These are phyloP conservation scores for Ulvella scutata DNA, from an alignment of 139 green algal species.

Conservation along the genomic window DNA sequence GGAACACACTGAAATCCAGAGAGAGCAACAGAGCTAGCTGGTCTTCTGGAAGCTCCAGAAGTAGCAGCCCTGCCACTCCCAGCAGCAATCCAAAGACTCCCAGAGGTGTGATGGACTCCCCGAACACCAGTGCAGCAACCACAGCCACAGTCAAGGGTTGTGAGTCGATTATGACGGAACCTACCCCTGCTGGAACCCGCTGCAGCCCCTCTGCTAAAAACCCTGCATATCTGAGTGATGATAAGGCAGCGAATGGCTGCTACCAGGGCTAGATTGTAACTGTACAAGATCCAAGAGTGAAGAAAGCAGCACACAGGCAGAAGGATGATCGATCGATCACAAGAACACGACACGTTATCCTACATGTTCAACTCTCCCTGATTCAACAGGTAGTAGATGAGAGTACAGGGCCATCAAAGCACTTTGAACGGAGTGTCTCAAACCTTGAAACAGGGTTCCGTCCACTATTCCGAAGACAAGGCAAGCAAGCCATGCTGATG, in stretches of 20 bases:
- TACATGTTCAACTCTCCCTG: too few relatives aligned
- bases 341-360: too few relatives aligned
- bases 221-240: slow-evolving; percentile 33
- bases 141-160: slow-evolving; percentile 90
- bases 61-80: slow-evolving; percentile 57
- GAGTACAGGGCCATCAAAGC: too few relatives aligned
- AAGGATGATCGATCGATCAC: too few relatives aligned
- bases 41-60: slow-evolving; percentile 72
- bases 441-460: slow-evolving; percentile 83
- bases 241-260: too few relatives aligned
- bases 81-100: slow-evolving; percentile 37
- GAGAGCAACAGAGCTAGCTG: neutral
- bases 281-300: neutral
- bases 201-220: slow-evolving; percentile 83
- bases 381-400: too few relatives aligned
- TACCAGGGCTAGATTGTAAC: too few relatives aligned
- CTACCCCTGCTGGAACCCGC: slow-evolving; percentile 63
- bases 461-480: slow-evolving; percentile 79
- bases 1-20: neutral
- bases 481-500: slow-evolving; percentile 67
- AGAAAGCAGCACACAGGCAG: too few relatives aligned
- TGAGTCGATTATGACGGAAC: slow-evolving; percentile 89
- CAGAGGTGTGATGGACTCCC: slow-evolving; percentile 46
- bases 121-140: slow-evolving; percentile 81
- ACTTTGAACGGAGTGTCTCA: neutral